Base-by-base conservation (phyloP, 208 protist species). In the Wallacemonas sp. region DNA sequence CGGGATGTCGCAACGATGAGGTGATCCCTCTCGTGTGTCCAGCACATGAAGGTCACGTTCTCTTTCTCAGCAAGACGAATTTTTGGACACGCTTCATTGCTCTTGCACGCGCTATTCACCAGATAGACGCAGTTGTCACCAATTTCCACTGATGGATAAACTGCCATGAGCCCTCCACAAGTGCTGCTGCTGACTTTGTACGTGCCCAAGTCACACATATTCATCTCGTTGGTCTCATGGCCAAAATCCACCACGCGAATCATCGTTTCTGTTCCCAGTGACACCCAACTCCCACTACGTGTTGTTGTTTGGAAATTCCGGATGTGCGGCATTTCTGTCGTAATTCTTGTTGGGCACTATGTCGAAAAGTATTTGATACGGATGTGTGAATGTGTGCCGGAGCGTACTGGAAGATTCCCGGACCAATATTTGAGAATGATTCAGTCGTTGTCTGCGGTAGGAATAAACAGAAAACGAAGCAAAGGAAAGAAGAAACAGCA, bases 31-130 rank as follows among this genome's bases (percentile, higher is more conserved):
- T 32, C 48, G 14, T 74, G 38, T 69, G 88, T 85, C 85, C 85
- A 94, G 55, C 78, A 86, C 71, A 92, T 77, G 44, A 80, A 92
- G 14, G 83, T 33, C 17, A 91, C 81, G 30, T 61, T 74, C 48
- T 89, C 69, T 2, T 78, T 76, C 8, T 74, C 74, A 49, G 71
- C 61, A 3, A 74, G 71, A 30, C 12, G 30, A 55, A 87, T 81
- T 63, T 34, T 39, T 30, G 41, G 41, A 14, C 54, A 72, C 27
- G 65, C 47, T 26, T 58, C 61, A 61, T 78, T 65, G 30, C 46
- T 32, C 43, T 8, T 61, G 6, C 76, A 44, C n/a, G 46, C 34
- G 29, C 63, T 69, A 30, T 21, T 49, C 5, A 66, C 19, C 6
- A 66, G 39, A 19, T 46, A 46, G 16, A 66, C 44, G n/a, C 33